Base-by-base conservation (phyloP, 1,284 basidiomycete genomes). In the Veloboletus limbatus region DNA sequence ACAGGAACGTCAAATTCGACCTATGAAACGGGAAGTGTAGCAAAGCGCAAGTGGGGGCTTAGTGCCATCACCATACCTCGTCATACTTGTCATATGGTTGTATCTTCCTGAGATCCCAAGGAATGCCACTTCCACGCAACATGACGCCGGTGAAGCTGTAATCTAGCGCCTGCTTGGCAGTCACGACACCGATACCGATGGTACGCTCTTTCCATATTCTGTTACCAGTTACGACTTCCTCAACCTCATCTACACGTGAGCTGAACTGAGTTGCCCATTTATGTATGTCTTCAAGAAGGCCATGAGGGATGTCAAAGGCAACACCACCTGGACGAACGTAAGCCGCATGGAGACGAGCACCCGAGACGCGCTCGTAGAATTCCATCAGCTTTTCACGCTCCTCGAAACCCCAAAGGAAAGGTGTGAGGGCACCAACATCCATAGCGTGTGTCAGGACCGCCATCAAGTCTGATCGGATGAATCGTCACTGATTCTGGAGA, bases 321-420 rank as follows among this genome's bases (percentile, higher is more conserved):
- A 99, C 97, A 62, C 97, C 96, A 54, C 96, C 96, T 4, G 96
- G 97, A 52, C 96, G 91, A 39, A 99, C 86, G 69, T 98, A 99
- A n/a, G 96, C 96, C 6, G 94, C 86, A 67, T 99, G 96, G 62
- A 99, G 78, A 51, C 96, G 93, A 3, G 96, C 96, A 58, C 96
- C 96, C 8, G 95, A 98, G 27, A 99, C 95, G 48, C 96, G 92
- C 72, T 99, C 96, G 71, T 99, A 98, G 73, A 99, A 99, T 70
- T 99, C 96, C 96, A 98, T 98, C 56, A 99, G 84, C 77, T 99
- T 98, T 74, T 99, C 96, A 55, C 96, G 93, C 73, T 99, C 96
- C 72, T 99, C 96, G 77, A 99, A 98, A 62, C 95, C 97, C 95
- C 94, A 99, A 31, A 99, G 77, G 86, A 98, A 99, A 38, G 96